A percentile compares a stretch with the other conserved stretches of the same genome.
Conservation (phyloP, 345 rosid species). For the Balakata baccata region DNA sequence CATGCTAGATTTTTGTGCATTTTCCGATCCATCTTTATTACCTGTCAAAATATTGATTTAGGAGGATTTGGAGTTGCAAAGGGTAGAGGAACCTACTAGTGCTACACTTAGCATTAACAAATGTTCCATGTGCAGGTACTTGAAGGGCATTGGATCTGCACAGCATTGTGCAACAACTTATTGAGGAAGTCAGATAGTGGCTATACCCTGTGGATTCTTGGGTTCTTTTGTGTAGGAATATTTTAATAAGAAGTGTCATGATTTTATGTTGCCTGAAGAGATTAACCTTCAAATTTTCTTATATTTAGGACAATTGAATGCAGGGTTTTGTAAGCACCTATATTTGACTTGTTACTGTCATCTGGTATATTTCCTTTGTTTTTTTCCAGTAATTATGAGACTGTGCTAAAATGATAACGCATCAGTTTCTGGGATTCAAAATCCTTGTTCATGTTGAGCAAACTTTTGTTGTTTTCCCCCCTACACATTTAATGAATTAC, state of each 20-base stretch:
- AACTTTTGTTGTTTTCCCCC: background rate
- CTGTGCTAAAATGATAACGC: background rate
- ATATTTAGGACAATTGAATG: conserved; percentile 3
- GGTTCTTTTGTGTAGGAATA: conserved; percentile 14
- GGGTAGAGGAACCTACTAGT: background rate
- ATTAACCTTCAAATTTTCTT: conserved; percentile 9
- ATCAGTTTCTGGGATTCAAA: background rate
- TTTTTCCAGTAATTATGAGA: conserved; percentile 11
- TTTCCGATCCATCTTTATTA: background rate
- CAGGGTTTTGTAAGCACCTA: conserved; percentile 3
- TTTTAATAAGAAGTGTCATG: conserved; percentile 15
- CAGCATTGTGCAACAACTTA: conserved; percentile 32
- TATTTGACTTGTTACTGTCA: background rate
- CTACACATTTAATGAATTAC: background rate
- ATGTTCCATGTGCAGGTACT: conserved; percentile 52
- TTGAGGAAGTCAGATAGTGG: conserved; percentile 30
- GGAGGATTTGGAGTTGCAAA: background rate
- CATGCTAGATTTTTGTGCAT: background rate
- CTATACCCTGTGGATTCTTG: conserved; percentile 1
- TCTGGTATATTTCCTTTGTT: conserved; percentile 2
- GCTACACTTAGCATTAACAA: background rate
- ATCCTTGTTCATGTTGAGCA: background rate
- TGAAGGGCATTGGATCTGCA: conserved; percentile 37
- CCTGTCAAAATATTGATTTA: background rate
- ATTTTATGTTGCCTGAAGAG: conserved; percentile 5